Base-by-base conservation (phyloP, 305 asterid species). In the Solanum hybrid region DNA sequence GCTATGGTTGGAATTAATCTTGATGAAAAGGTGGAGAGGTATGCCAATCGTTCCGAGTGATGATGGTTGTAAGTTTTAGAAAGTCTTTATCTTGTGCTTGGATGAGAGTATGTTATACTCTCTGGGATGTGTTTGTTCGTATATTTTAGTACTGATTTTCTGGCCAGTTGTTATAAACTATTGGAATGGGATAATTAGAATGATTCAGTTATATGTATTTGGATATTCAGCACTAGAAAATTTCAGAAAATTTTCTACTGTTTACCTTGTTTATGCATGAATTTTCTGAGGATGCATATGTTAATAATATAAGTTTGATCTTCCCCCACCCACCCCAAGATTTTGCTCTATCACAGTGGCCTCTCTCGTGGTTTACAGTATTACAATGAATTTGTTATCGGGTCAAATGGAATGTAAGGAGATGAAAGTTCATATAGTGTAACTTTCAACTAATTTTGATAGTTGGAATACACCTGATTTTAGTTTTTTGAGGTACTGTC, bases 1-100 rank as follows among this genome's bases (percentile, higher is more conserved):
- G 98, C 99, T 0, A 96, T 97, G 99, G 99, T 97, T 10, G 99
- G 99, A 66, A 95, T 97, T 26, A 97, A 96, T 85, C 95, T 97
- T 80, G 96, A 94, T 82, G 99, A 97, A 86, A 97, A 97, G 93
- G 99, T 95, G 10, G 98, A 97, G 94, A 96, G 99, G 98, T 97
- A 96, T 35, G 99, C 99, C 0, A 95, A 93, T 86, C 94, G 99
- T 85, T 96, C 98, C 4, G 98, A 96, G 90, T 97, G 92, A 94
- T 17, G 37, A 71, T n/a, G 12, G 16, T 51, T 17, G 32, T 77
- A 35, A 37, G 46, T 56, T 35, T 60, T 75, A n/a, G 60, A 51
- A 75, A 26, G 29, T 87, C 2, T 38, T 27, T n/a, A 2, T 51
- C 60, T 31, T 88, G 46, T 88, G 86, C 35, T 88, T 42, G 60